These are phyloP conservation scores for Emericellopsis atlantica DNA, from an alignment of 2,329 filamentous ascomycete species.

Conservation along the genomic window DNA sequence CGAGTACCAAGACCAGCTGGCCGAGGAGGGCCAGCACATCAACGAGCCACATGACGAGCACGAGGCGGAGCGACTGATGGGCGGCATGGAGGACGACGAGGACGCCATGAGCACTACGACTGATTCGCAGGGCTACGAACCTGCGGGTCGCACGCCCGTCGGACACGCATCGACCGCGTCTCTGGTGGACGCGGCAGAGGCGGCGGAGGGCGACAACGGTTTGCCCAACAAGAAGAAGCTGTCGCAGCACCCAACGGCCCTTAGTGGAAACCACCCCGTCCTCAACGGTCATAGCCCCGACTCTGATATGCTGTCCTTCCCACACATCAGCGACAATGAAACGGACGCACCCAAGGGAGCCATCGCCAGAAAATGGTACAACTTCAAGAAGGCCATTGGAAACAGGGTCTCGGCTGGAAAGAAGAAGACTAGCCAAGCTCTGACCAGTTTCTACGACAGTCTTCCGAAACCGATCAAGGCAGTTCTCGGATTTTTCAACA, in stretches of 20 bases:
- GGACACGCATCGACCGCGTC: constrained; percentile 36
- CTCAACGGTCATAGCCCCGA: constrained; percentile 12
- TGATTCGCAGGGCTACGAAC: constrained; percentile 36
- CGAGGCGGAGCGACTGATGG: constrained; percentile 30
- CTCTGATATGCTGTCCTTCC: constrained; percentile 50
- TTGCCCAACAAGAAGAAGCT: constrained; percentile 16
- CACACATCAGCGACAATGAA: constrained; percentile 31
- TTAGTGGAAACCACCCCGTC: constrained; percentile 14
- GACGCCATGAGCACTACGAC: constrained; percentile 21
- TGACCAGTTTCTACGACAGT: constrained; percentile 14
- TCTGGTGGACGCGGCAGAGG: constrained; percentile 34
- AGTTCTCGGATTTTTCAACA: constrained; percentile 8
- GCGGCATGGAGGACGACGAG: constrained; percentile 11
- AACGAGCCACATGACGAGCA: constrained; percentile 26
- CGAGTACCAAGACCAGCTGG: constrained; percentile 43
- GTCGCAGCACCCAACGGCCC: constrained; percentile 9
- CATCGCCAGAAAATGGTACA: constrained; percentile 25
- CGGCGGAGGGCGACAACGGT: constrained; percentile 30
- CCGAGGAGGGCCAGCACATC: constrained; percentile 49
- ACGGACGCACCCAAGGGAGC: constrained; percentile 23
- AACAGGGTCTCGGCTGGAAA: constrained; percentile 12
- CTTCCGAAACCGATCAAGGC: constrained; percentile 23
- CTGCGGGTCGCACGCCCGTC: constrained; percentile 42
- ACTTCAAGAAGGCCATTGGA: constrained; percentile 18
- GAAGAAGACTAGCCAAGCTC: constrained; percentile 9